Conservation (phyloP, 2,329 filamentous ascomycete species). For the Sporothrix phasma region DNA sequence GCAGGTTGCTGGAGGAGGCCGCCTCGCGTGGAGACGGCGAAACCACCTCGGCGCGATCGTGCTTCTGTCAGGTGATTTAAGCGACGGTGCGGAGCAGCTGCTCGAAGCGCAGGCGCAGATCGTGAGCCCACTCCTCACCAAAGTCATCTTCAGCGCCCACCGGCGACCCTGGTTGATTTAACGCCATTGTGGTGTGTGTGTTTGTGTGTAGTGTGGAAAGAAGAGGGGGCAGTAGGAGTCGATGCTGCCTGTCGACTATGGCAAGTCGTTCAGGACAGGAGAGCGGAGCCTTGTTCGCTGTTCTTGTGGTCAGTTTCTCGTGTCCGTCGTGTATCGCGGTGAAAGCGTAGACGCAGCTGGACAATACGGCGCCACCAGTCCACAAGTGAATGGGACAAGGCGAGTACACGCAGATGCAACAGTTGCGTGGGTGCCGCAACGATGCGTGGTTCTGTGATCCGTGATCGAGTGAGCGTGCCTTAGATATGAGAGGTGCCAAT, state of each 20-base stretch:
- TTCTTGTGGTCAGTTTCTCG: not conserved
- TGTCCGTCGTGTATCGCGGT: not conserved
- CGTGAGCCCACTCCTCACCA: constrained; percentile 67
- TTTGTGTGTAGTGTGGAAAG: not conserved
- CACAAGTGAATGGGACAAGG: not conserved
- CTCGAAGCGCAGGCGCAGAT: constrained; percentile 76
- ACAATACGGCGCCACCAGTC: not conserved
- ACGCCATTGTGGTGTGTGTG: constrained; percentile 23
- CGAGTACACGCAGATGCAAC: not conserved
- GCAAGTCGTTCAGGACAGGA: not conserved
- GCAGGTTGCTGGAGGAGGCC: constrained; percentile 40
- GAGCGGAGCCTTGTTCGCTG: not conserved
- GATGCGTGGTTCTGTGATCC: constrained; percentile 9
- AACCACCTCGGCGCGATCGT: constrained; percentile 38
- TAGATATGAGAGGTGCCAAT: not conserved
- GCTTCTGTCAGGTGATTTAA: constrained; percentile 72
- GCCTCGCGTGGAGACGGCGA: constrained; percentile 47
- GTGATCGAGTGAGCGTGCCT: constrained; percentile 1
- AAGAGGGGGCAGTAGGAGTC: not conserved
- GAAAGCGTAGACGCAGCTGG: not conserved
- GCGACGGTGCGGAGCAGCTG: constrained; percentile 77
- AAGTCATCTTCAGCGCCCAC: constrained; percentile 32
- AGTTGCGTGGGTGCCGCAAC: constrained; percentile 1
- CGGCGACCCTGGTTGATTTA: constrained; percentile 19
- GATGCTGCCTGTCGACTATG: constrained; percentile 1